Percentiles rank a stretch among this genome's conserved stretches.
These are phyloP conservation scores for Hypomyces rosellus DNA, from an alignment of 2,329 filamentous ascomycete genomes.

Conservation along the genomic window DNA sequence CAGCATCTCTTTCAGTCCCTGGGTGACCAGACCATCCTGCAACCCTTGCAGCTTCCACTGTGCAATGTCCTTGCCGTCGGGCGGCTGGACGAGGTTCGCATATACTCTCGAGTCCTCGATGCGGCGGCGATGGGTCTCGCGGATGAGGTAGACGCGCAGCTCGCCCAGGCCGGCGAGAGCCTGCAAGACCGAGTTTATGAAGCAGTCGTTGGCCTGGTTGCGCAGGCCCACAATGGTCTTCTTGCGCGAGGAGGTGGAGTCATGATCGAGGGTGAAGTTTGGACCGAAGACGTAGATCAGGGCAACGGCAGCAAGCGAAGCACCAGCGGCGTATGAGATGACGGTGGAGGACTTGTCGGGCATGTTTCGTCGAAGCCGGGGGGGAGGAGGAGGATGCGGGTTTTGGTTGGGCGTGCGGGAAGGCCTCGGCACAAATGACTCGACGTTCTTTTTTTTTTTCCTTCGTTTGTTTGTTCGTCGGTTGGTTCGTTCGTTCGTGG, in stretches of 20 bases:
- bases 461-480: too few species aligned
- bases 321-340: constrained; percentile 89
- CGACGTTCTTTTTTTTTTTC: background rate
- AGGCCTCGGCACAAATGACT: background rate
- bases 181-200: constrained; percentile 95
- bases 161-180: constrained; percentile 86
- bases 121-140: constrained; percentile 77
- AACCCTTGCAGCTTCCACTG: constrained; percentile 60
- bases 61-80: constrained; percentile 38
- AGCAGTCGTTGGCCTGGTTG: constrained; percentile 93
- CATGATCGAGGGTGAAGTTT: constrained; percentile 90
- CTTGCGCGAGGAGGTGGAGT: constrained; percentile 61
- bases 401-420: background rate
- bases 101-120: constrained; percentile 77
- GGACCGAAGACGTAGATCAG: constrained; percentile 96
- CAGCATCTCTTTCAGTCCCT: constrained; percentile 84
- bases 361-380: constrained; percentile 21
- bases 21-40: constrained; percentile 77
- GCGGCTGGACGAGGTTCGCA: constrained; percentile 50
- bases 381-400: too few species aligned
- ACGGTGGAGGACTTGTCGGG: constrained; percentile 32
- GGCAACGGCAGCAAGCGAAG: constrained; percentile 88
- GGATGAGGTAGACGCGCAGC: constrained; percentile 83
- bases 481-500: too few species aligned
- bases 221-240: constrained; percentile 82